Evolutionary conservation across 768 basidiomycete species (phyloP), one percentile per base, ranked within the genome.

Genomic region (Dentipellis sp.): DNA sequence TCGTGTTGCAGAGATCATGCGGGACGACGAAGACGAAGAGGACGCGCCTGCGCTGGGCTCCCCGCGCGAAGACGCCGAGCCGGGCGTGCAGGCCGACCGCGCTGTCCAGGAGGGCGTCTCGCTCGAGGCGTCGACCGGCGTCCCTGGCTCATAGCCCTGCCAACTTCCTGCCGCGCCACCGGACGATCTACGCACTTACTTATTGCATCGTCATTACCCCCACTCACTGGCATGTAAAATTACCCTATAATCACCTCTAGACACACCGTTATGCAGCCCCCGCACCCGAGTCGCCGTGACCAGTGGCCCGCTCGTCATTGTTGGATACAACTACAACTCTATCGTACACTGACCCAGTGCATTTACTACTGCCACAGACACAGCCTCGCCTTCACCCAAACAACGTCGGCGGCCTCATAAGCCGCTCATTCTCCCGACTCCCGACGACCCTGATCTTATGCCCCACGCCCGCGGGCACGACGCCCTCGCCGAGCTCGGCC

Each of bases 381-480:
- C 6, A 6, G 6, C 3, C 29, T 29, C 29, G 6, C 29, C 3
- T 6, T 29, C 29, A 29, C 29, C 29, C 29, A 29, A 29, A 29
- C 29, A 29, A 6, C 29, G 29, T 29, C 29, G 29, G 29, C 29
- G 29, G 29, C 29, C 29, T 29, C 42, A 45, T 8, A 11, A 17
- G 11, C 12, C 16, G 12, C 42, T 86, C 81, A 7, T 67, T 63
- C 34, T 68, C 69, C 29, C 68, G 68, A 59, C 79, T 72, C 5
- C 83, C 83, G 4, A 69, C 61, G 38, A 91, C 64, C 4, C 82
- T 74, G 4, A 90, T 76, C 59, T 75, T 82, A 21, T 83, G 75
- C 12, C 91, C 90, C 2, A 84, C 83, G 5, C 88, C 88, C 3
- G 82, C 86, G 0, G 90, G 87, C 11, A 93, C 88, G 62, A 84